Conservation (phyloP, 192 early-diverging fungal genomes). For the Umbelopsis sp. region DNA sequence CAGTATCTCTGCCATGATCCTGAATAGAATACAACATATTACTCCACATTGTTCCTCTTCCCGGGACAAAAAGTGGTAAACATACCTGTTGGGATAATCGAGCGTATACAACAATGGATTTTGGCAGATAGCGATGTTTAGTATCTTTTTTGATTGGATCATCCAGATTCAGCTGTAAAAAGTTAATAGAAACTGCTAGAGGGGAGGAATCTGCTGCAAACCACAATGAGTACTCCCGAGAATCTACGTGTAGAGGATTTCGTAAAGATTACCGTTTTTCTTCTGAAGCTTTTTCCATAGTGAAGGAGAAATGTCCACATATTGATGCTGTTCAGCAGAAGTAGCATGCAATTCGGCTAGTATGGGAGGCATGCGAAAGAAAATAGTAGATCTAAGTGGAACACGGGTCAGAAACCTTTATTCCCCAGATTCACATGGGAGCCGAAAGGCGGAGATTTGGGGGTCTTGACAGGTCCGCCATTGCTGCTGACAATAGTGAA, state of each 20-base stretch:
- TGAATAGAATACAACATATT: background rate
- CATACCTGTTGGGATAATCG: slow-evolving; percentile 3
- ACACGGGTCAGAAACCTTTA: background rate
- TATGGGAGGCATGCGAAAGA: slow-evolving; percentile 3
- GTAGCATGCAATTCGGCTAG: background rate
- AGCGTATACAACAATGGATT: slow-evolving; percentile 1
- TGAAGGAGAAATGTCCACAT: slow-evolving; percentile 13
- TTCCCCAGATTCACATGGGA: slow-evolving; percentile 18
- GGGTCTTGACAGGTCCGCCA: slow-evolving; percentile 12
- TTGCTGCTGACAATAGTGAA: background rate
- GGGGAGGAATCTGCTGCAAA: background rate
- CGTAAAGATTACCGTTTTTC: background rate
- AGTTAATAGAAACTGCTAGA: background rate
- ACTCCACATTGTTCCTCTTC: background rate
- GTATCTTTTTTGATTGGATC: background rate
- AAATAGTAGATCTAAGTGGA: background rate
- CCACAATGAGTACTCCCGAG: too few relatives aligned
- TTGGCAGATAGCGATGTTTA: background rate
- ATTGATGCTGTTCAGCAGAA: background rate
- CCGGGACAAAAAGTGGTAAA: background rate
- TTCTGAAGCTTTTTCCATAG: slow-evolving; percentile 11
- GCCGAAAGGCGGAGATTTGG: slow-evolving; percentile 14
- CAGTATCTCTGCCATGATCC: background rate
- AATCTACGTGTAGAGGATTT: too few relatives aligned
- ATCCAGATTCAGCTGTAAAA: background rate